Percentiles rank a stretch among this genome's conserved stretches.
phyloP scores from a whole-genome alignment of 805 yeast genomes.

The Nakazawaea populi region DNA sequence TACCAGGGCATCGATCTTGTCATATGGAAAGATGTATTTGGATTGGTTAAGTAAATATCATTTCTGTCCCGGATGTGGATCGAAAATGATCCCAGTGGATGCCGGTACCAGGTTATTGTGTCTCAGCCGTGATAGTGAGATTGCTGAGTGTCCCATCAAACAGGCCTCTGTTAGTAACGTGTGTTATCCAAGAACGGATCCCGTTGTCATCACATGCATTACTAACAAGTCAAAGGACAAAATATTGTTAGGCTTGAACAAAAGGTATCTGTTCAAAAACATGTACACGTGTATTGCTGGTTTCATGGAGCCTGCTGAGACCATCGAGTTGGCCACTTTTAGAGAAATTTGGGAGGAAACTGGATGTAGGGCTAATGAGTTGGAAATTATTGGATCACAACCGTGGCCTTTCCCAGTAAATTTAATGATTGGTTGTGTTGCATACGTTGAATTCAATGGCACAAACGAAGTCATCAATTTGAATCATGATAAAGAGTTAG shows the following conservation, averaged over 20 bases:
- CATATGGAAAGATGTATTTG: conserved; percentile 77
- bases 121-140: conserved; percentile 16
- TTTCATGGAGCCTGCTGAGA: conserved; percentile 92
- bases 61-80: conserved; percentile 87
- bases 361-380: conserved; percentile 60
- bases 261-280: conserved; percentile 45
- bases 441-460: conserved; percentile 65
- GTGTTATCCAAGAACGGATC: conserved; percentile 89
- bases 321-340: conserved; percentile 79
- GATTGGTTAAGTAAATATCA: conserved; percentile 77
- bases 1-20: conserved; percentile 59
- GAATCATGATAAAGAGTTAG: conserved; percentile 80
- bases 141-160: conserved; percentile 33
- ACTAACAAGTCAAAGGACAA: conserved; percentile 54
- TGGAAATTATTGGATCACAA: conserved; percentile 66
- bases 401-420: conserved; percentile 98
- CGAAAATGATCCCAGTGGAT: conserved; percentile 50
- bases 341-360: conserved; percentile 96
- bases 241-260: conserved; percentile 66
- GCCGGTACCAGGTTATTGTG: conserved; percentile 63
- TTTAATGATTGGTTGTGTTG: conserved; percentile 90
- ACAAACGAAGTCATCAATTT: conserved; percentile 58
- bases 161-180: conserved; percentile 57
- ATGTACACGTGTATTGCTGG: conserved; percentile 91
- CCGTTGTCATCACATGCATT: conserved; percentile 79